Conservation (phyloP, 306 rosid species). For the Fragaria ananassa region DNA sequence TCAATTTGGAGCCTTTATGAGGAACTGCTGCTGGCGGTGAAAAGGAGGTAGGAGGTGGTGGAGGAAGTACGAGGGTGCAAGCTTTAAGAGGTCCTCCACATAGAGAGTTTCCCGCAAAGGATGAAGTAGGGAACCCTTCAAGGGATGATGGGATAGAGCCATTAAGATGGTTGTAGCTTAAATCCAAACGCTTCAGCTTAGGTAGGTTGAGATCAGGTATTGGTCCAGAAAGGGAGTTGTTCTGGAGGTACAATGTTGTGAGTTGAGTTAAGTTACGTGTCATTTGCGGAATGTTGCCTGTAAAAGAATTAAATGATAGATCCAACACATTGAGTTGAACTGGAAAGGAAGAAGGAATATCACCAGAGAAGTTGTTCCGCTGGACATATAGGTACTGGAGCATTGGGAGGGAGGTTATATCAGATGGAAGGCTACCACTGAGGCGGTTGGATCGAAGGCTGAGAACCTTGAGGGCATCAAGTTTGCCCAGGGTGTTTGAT, state of each 20-base stretch:
- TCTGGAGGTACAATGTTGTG: conserved; percentile 66
- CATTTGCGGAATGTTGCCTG: conserved; percentile 57
- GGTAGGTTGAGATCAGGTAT: conserved; percentile 66
- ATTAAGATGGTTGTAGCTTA: conserved; percentile 80
- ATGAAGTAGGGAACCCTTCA: conserved; percentile 51
- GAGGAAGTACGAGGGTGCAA: conserved; percentile 45
- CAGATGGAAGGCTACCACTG: conserved; percentile 60
- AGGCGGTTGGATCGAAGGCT: conserved; percentile 90
- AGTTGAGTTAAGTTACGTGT: conserved; percentile 61
- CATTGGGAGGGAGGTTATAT: conserved; percentile 74
- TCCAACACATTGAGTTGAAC: conserved; percentile 60
- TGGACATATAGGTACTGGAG: conserved; percentile 73
- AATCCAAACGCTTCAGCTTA: conserved; percentile 56
- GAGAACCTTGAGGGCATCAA: conserved; percentile 58
- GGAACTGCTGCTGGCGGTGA: conserved; percentile 42
- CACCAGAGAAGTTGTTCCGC: conserved; percentile 78
- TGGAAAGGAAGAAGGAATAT: conserved; percentile 67
- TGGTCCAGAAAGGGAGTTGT: conserved; percentile 72
- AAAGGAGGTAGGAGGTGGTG: conserved; percentile 43
- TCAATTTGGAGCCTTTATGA: conserved; percentile 43
- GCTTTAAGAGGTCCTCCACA: conserved; percentile 75
- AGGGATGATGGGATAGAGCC: conserved; percentile 76
- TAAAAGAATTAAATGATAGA: conserved; percentile 75
- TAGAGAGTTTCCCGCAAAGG: conserved; percentile 69
- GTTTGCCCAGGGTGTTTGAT: conserved; percentile 67